Percentiles rank a stretch among this genome's conserved stretches.
Conservation (phyloP, 1,284 basidiomycete species). For the Cryptococcus sp. region DNA sequence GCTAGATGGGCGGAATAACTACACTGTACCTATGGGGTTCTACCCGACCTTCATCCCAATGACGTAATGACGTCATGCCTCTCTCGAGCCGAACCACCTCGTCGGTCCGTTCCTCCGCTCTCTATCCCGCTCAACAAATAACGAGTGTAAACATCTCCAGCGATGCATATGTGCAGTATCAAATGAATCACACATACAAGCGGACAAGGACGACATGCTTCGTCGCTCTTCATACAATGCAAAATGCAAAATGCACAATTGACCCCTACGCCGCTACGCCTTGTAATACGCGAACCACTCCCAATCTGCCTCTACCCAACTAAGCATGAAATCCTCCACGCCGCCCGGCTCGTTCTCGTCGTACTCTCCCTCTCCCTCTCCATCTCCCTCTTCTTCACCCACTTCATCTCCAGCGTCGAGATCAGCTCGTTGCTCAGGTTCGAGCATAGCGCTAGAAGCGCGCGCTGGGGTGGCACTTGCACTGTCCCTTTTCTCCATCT, state of each 20-base stretch:
- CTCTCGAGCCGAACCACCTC: no score
- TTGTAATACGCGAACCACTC: constrained; percentile 63
- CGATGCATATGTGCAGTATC: no score
- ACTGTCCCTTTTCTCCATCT: neutral
- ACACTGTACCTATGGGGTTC: no score
- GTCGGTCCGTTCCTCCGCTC: no score
- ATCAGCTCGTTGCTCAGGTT: neutral
- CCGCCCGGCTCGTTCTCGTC: constrained; percentile 53
- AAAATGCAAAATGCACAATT: neutral
- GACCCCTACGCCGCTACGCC: constrained; percentile 5
- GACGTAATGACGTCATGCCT: no score
- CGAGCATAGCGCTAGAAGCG: neutral
- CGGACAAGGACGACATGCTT: no score
- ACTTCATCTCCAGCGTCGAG: constrained; percentile 2
- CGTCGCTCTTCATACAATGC: no score
- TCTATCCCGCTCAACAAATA: no score
- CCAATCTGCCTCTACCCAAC: constrained; percentile 70
- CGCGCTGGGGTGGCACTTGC: neutral
- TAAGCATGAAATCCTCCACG: constrained; percentile 83
- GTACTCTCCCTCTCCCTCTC: constrained; percentile 39
- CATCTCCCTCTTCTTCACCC: constrained; percentile 26
- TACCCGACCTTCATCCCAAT: no score
- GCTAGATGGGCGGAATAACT: no score
- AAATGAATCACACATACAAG: no score
- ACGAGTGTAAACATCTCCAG: no score